Evolutionary conservation across 2,329 filamentous ascomycete genomes (phyloP).

Genomic region (Didymosphaeria variabile): DNA sequence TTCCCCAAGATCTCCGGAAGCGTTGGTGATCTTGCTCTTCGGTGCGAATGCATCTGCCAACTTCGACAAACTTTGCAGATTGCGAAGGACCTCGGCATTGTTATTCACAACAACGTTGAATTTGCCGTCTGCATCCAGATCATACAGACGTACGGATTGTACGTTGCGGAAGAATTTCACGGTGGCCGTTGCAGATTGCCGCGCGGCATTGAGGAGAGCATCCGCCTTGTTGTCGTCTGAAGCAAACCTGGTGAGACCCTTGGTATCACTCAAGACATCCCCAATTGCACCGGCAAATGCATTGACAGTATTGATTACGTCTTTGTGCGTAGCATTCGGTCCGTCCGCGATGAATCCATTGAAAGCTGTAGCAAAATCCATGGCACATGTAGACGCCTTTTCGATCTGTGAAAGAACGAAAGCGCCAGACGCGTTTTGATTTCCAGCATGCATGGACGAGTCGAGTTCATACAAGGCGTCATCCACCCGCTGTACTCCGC

Average conservation of each 20-base stretch:
- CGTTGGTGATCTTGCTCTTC: conserved; percentile 81
- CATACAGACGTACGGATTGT: conserved; percentile 92
- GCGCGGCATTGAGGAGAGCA: conserved; percentile 80
- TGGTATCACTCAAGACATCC: conserved; percentile 95
- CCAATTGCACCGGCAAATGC: conserved; percentile 89
- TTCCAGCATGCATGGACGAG: conserved; percentile 97
- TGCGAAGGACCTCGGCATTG: conserved; percentile 95
- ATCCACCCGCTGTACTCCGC: conserved; percentile 91
- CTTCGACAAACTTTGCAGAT: conserved; percentile 92
- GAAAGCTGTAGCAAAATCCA: conserved; percentile 97
- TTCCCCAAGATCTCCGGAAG: conserved; percentile 87
- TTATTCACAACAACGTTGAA: conserved; percentile 97
- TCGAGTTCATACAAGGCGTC: conserved; percentile 97
- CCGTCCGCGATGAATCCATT: conserved; percentile 99
- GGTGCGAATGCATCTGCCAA: conserved; percentile 91
- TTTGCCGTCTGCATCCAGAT: conserved; percentile 89
- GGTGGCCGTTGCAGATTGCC: conserved; percentile 84
- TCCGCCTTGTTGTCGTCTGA: conserved; percentile 96
- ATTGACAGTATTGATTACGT: conserved; percentile 92
- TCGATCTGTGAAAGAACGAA: conserved; percentile 97
- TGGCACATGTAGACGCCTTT: conserved; percentile 91
- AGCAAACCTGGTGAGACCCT: conserved; percentile 90
- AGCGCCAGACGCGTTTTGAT: conserved; percentile 94
- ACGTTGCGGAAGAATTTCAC: conserved; percentile 95
- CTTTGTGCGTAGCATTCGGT: conserved; percentile 85